Evolutionary conservation across 768 basidiomycete species (phyloP), one percentile per base, ranked within the genome.

Genomic region (Pleurotus citrinopileatus): DNA sequence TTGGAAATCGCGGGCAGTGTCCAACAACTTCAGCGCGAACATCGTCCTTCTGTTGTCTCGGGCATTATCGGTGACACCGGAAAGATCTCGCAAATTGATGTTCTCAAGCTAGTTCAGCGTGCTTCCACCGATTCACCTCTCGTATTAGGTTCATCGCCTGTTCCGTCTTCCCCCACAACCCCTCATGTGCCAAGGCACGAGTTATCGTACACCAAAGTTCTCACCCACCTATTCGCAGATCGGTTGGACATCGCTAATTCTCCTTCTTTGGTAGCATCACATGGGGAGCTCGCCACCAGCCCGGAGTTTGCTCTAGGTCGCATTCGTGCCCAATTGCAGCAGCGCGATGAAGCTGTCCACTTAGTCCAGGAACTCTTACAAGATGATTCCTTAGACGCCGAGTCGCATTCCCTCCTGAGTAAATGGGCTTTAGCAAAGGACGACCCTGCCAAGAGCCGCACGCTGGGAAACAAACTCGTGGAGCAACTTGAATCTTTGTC

Each of bases 271-370:
- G 83, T 93, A 47, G 65, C 80, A 8, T 69, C 84, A 12, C 81
- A 89, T 55, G 94, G 93, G 9, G 72, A 79, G 42, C 68, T 84
- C 42, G 91, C 93, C 15, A 96, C 94, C 8, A 87, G 81, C n/a
- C 97, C 96, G 1, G 93, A 98, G 66, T 98, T 87, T 64, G 96
- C 97, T 0, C 80, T 98, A 29, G 96, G 97, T 10, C 88, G 94
- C 42, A 85, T 94, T 43, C 85, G 91, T 34, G 91, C 89, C 2
- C 83, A 93, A 60, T 65, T 91, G 44, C 89, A 91, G 55, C 79
- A 85, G 57, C 82, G 94, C n/a, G 73, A 74, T 23, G 79, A 84
- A 57, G 83, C 98, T 22, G 67, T 87, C 23, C 65, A 71, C 3
- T 77, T 81, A 28, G 80, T 94, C 25, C 82, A 85, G 61, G 79